Base-by-base conservation (phyloP, 495 filamentous ascomycete species). In the Podospora didyma region DNA sequence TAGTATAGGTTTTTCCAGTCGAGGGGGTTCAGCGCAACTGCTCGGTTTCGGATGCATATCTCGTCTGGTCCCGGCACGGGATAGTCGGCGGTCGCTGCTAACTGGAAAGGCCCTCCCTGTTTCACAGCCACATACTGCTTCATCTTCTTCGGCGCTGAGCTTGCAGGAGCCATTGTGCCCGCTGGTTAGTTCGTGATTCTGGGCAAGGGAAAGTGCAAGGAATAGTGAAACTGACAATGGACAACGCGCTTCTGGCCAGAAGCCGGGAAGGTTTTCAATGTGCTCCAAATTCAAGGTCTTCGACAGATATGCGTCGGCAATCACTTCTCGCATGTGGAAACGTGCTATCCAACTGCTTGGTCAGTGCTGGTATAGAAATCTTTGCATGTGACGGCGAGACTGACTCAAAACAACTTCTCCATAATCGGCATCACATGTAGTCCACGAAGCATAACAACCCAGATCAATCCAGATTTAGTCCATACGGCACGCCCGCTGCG, bases 1-100 rank as follows among this genome's bases (percentile, higher is more conserved):
- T 73, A 58, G 20, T 69, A 44, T 7, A 70, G 61, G 49, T 66
- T 71, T 54, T 75, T 72, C 59, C 62, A 67, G 39, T 77, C 75
- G 10, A 76, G 61, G 3, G 62, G 65, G 53, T 76, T 77, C 19
- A 77, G 51, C 0, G 62, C 70, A 22, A 76, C 56, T 14, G 71
- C 70, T 16, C 61, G 60, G 24, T 65, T 53, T 23, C 67, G 69
- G 53, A 77, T 73, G 46, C 63, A 58, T 9, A 77, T 62, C 55
- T 75, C 70, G 6, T 60, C 47, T 26, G 64, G 54, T 3, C 58
- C 65, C 3, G 73, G 62, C 2, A 26, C 60, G 16, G 71, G 71
- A 49, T 60, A 64, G 9, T 61, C 47, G 2, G n/a, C 34, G 3
- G 47, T 22, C 10, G 23, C 20, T 31, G 9, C 9, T 19, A 60